Base-by-base conservation (phyloP, 2,329 filamentous ascomycete species). In the Colletotrichum simmondsii region DNA sequence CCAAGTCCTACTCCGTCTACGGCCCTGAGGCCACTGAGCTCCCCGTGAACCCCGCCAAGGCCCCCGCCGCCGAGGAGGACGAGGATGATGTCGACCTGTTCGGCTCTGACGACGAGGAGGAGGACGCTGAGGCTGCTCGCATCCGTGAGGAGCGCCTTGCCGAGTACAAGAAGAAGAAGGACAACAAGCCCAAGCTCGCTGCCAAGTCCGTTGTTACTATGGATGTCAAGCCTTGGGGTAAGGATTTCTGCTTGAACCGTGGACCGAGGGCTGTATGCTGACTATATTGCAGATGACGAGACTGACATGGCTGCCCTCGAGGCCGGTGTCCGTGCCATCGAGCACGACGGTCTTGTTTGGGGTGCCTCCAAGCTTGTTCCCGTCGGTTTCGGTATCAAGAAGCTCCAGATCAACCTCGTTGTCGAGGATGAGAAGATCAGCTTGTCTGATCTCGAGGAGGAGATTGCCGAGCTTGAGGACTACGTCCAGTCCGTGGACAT, bases 151-250 rank as follows among this genome's bases (percentile, higher is more conserved):
- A 95, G 89, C 93, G 95, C 83, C 90, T 99, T 78, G 95, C 91
- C 75, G 96, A 96, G 85, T 98, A 98, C 92, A 93, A 91, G 85
- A 94, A 95, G 89, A 98, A 98, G 94, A 98, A 98, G 93, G 95
- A 93, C 78, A 90, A 90, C 85, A 98, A 98, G 92, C 87, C 89
- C 77, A 98, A 98, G 94, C 89, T 92, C 78, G 92, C 92, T 75
- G 97, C 97, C 84, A 99, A 99, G 92, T 98, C 96, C 74, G 89
- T 98, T 75, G 95, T 98, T 81, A 98, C 95, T 77, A 80, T 99
- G 78, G 96, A 98, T 81, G 94, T 99, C 78, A 99, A 99, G 92
- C 97, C 97, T 81, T 98, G 97, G 96, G 97, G 96, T 98, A 93
- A 79, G 94, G 89, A 74, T 75, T 61, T 71, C 52, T 62, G 7